Conservation (phyloP, 169 alveolate genomes). For the Eimeria maxima region DNA sequence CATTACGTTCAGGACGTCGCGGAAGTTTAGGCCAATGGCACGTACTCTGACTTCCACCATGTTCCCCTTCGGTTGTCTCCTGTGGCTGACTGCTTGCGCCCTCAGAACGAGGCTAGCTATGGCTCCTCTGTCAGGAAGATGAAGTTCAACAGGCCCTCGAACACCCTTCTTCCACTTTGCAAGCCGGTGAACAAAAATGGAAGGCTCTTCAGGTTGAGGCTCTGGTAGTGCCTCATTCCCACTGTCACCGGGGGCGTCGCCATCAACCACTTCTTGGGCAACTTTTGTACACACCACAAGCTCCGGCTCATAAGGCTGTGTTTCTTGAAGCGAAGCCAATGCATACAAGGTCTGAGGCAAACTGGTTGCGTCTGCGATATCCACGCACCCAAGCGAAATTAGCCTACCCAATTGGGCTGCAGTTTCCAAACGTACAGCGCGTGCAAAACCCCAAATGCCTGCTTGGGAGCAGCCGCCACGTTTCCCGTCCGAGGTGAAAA, state of each 20-base stretch:
- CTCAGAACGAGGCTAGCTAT: conserved; percentile 80
- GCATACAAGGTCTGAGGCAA: conserved; percentile 43
- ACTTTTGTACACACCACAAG: conserved; percentile 3
- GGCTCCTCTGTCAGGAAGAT: conserved; percentile 83
- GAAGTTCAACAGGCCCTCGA: conserved; percentile 80
- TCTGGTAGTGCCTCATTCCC: conserved; percentile 23
- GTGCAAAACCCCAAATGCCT: conserved; percentile 88
- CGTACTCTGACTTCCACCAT: conserved; percentile 83
- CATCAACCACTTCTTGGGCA: neutral
- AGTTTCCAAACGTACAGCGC: conserved; percentile 85
- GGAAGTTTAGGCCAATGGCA: conserved; percentile 88
- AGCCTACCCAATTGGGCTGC: conserved; percentile 66
- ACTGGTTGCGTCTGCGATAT: conserved; percentile 27
- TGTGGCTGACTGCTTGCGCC: conserved; percentile 76
- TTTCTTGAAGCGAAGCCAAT: conserved; percentile 65
- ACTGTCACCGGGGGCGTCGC: neutral
- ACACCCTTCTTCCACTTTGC: conserved; percentile 58
- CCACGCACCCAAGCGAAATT: conserved; percentile 81
- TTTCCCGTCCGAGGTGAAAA: neutral
- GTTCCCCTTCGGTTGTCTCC: conserved; percentile 78
- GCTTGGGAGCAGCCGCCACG: conserved; percentile 83
- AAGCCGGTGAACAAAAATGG: conserved; percentile 65
- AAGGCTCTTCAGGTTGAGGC: neutral
- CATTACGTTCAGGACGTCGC: conserved; percentile 89
- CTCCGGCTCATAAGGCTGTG: conserved; percentile 72